Evolutionary conservation across 495 filamentous ascomycete genomes (phyloP).

Genomic region (Trichoderma gamsii): DNA sequence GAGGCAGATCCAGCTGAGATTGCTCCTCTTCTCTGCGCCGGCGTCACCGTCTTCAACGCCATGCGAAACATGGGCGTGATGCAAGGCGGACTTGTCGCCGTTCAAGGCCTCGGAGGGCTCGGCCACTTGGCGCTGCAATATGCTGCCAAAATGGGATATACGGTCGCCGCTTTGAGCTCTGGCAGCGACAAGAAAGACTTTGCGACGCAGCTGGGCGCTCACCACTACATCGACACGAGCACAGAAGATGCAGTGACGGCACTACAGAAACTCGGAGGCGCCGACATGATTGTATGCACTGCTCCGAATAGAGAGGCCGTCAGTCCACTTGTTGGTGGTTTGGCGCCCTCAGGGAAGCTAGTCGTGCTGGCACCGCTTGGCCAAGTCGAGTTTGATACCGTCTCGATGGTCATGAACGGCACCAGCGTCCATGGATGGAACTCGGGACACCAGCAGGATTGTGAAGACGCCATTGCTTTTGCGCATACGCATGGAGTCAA

Average conservation of each 20-base stretch:
- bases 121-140: constrained; percentile 68
- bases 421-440: constrained; percentile 55
- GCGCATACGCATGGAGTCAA: constrained; percentile 50
- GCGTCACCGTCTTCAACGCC: constrained; percentile 66
- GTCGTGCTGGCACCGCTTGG: constrained; percentile 50
- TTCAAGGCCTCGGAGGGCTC: constrained; percentile 61
- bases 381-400: constrained; percentile 46
- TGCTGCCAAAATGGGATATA: constrained; percentile 58
- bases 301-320: constrained; percentile 53
- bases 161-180: constrained; percentile 56
- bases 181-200: constrained; percentile 53
- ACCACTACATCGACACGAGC: constrained; percentile 58
- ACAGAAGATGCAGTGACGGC: constrained; percentile 44
- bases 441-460: constrained; percentile 54
- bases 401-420: constrained; percentile 41
- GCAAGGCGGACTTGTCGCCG: constrained; percentile 52
- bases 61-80: constrained; percentile 56
- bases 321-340: constrained; percentile 46
- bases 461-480: constrained; percentile 61
- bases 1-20: constrained; percentile 52
- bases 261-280: constrained; percentile 56
- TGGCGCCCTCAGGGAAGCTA: constrained; percentile 54
- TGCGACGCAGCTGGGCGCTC: constrained; percentile 56
- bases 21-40: constrained; percentile 65
- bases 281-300: constrained; percentile 55